Conservation (phyloP, 441 rosid genomes). For the Biscutella laevigata region DNA sequence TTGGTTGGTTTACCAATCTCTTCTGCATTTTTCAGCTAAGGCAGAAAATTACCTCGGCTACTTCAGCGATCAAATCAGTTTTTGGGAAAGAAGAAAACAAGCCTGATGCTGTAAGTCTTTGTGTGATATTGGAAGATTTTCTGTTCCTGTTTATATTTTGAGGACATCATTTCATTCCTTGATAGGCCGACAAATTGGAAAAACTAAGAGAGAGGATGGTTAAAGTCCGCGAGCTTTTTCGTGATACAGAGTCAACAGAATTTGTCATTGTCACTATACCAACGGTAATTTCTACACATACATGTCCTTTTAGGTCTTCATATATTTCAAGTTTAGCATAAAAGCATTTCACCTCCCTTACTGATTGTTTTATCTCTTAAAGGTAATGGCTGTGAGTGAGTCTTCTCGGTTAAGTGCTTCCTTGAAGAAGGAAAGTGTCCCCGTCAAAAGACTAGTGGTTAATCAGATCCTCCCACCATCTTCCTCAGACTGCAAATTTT, state of each 20-base stretch:
- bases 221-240: conserved; percentile 86
- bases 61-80: conserved; percentile 84
- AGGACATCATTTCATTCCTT: conserved; percentile 8
- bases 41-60: conserved; percentile 79
- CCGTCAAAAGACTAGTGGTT: conserved; percentile 68
- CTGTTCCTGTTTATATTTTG: conserved; percentile 2
- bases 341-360: neutral
- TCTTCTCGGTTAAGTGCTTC: conserved; percentile 73
- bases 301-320: neutral
- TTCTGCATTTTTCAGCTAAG: conserved; percentile 51
- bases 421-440: conserved; percentile 76
- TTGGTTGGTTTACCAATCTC: conserved; percentile 4
- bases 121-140: conserved; percentile 9
- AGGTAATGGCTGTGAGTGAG: conserved; percentile 95
- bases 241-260: conserved; percentile 69
- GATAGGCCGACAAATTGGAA: conserved; percentile 75
- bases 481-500: conserved; percentile 79
- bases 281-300: conserved; percentile 38
- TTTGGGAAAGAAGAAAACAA: conserved; percentile 64
- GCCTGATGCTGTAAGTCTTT: conserved; percentile 56
- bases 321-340: too few species aligned
- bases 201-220: conserved; percentile 69
- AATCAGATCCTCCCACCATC: conserved; percentile 84
- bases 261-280: conserved; percentile 91
- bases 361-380: conserved; percentile 7